Evolutionary conservation across 2,329 filamentous ascomycete genomes (phyloP).

Genomic region (Chrysoporthe austroafricana): DNA sequence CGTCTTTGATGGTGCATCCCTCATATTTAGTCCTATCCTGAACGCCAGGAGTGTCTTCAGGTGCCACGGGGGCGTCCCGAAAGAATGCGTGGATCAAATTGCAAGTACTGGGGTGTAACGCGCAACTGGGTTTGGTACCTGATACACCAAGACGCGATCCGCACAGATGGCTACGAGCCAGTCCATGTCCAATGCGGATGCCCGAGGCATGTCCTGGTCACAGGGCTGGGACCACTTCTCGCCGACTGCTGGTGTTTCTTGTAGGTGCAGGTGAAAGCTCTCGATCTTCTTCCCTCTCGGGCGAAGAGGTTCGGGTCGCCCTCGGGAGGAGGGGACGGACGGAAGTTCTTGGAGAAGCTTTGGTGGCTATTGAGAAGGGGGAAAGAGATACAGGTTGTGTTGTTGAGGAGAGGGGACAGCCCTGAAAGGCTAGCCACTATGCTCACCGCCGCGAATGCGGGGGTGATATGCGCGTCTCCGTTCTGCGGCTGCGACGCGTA

Average conservation of each 20-base stretch:
- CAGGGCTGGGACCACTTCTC: not conserved
- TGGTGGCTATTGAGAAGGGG: conserved; percentile 24
- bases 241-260: conserved; percentile 9
- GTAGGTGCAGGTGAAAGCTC: conserved; percentile 1
- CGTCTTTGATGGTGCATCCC: not conserved
- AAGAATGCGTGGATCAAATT: conserved; percentile 3
- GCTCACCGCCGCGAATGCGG: conserved; percentile 26
- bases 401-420: conserved; percentile 9
- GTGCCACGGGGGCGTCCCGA: conserved; percentile 3
- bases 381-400: conserved; percentile 22
- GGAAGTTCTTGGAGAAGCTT: conserved; percentile 12
- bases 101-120: conserved; percentile 6
- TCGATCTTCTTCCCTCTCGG: conserved; percentile 25
- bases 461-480: conserved; percentile 28
- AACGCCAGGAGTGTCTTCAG: conserved; percentile 20
- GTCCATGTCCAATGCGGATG: conserved; percentile 14
- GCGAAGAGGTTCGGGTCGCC: conserved; percentile 26
- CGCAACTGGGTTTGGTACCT: conserved; percentile 21
- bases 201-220: conserved; percentile 11
- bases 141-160: conserved; percentile 16
- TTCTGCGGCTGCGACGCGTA: conserved; percentile 36
- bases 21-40: conserved; percentile 7
- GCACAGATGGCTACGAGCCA: conserved; percentile 15
- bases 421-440: conserved; percentile 8
- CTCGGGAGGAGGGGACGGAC: conserved; percentile 29